Base-by-base conservation (phyloP, 2,329 filamentous ascomycete species). In the Dactylonectria estremocensis region DNA sequence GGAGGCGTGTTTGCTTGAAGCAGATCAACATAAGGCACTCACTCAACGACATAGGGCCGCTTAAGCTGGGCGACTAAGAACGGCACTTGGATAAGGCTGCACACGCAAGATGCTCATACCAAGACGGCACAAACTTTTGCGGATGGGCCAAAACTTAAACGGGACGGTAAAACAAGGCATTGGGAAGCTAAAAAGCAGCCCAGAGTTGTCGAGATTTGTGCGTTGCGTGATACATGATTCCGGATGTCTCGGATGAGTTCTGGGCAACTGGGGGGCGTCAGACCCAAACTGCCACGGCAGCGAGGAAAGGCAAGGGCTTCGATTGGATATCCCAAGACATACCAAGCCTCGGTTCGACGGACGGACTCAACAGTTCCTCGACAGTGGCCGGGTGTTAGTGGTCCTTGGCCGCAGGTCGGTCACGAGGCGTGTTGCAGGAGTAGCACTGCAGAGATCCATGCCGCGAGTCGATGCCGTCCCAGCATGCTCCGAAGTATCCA, bases 191-290 rank as follows among this genome's bases (percentile, higher is more conserved):
- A n/a, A n/a, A n/a, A 22, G 35, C 16, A 10, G 22, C 49, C 49
- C 14, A 11, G 10, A 22, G 35, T 11, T 5, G 22, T 24, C 49
- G 14, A 5, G 33, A 10, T 4, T 50, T 4, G n/a, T n/a, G 40
- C 13, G 14, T 43, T 43, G 14, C n/a, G 8, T n/a, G 14, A 43
- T 50, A 3, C 48, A 31, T 18, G 43, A 45, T 48, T 48, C 40
- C 59, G 59, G 59, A 62, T 62, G 59, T 54, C 20, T 37, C 59
- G 59, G 59, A 55, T 62, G 59, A 37, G 45, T 28, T 33, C 45
- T 20, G 50, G 43, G 4, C 24, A 28, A 28, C 24, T 9, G 48
- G 7, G 49, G 59, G 59, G 43, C 14, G 35, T n/a, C 10, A 16
- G 37, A 45, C n/a, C 20, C 13, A 35, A 20, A 31, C 31, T n/a